Base-by-base conservation (phyloP, 148 eudicot species). In the Fagopyrum esculentum region DNA sequence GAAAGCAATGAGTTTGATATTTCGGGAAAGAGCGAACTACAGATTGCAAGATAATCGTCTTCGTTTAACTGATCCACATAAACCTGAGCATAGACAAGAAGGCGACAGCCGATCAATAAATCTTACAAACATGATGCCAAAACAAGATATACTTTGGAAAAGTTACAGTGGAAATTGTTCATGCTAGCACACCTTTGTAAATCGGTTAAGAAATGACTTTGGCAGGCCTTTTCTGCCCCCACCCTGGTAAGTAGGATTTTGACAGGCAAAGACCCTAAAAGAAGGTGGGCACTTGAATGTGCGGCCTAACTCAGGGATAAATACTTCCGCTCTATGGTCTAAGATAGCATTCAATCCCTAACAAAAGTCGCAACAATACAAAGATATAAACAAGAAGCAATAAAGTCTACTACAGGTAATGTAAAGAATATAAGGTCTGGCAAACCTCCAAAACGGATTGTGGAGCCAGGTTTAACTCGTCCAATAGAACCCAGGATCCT, bases 181-280 rank as follows among this genome's bases (percentile, higher is more conserved):
- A 66, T 13, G 5, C 54, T 43, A 71, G 16, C 49, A 70, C 74
- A 84, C 98, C 97, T 95, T 95, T 0, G 88, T 90, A 80, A 95
- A 95, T 47, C 97, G 90, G 81, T 95, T 95, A 48, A 95, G 97
- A 81, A 95, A 95, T 45, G 99, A 95, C 79, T 90, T 95, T 29
- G 99, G 99, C 78, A 95, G 94, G 82, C 97, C 97, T 82, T 95
- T 95, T 79, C 99, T 89, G 40, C 99, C 99, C 60, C 99, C 97
- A 7, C 99, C 99, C 83, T 95, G 99, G 80, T 74, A 73, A 56
- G 96, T 80, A 63, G 97, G 99, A 78, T 95, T 95, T 76, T 95
- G 99, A 83, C 99, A 95, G 52, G 99, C 99, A 87, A 95, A 95
- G 69, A 95, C 86, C 79, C 97, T 83, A 83, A 95, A 95, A 81